phyloP scores from a whole-genome alignment of 2,329 filamentous ascomycete genomes.

The Colletotrichum agaves region DNA sequence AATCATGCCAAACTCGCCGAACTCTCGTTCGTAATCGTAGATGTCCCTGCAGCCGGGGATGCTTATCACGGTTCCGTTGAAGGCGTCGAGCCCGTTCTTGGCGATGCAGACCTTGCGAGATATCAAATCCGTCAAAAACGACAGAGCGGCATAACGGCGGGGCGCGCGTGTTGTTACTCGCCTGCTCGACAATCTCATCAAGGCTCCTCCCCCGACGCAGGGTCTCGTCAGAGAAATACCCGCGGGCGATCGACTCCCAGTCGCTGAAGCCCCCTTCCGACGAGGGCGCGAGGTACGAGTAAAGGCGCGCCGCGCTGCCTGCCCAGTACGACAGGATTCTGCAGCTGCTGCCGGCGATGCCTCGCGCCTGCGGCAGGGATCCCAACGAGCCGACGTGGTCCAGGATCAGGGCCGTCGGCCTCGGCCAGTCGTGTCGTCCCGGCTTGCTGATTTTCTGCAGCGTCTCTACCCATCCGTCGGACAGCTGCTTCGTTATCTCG shows the following conservation, averaged over 20 bases:
- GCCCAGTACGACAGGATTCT: conserved; percentile 3
- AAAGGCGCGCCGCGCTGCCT: conserved; percentile 12
- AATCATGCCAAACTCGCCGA: not conserved
- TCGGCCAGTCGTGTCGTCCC: not conserved
- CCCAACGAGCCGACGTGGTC: not conserved
- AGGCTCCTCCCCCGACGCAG: not conserved
- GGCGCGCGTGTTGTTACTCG: not conserved
- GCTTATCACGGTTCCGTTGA: not conserved
- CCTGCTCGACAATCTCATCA: not conserved
- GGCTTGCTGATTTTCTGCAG: not conserved
- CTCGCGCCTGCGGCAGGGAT: not conserved
- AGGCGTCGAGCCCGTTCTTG: not conserved
- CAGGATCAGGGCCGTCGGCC: conserved; percentile 9
- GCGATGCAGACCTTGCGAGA: not conserved
- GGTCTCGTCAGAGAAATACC: not conserved
- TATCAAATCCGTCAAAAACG: not conserved
- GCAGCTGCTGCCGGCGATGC: not conserved
- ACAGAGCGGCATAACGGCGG: no score
- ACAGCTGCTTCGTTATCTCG: not conserved
- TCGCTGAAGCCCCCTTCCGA: conserved; percentile 10
- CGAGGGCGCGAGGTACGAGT: conserved; percentile 3
- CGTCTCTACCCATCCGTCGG: conserved; percentile 1
- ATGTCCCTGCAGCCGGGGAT: conserved; percentile 13
- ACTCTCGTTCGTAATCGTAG: conserved; percentile 13
- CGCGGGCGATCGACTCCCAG: not conserved